Percentiles rank a stretch among this genome's conserved stretches.
These are phyloP conservation scores for Petasospora fabianii DNA, from an alignment of 1,139 yeast species.

Conservation along the genomic window DNA sequence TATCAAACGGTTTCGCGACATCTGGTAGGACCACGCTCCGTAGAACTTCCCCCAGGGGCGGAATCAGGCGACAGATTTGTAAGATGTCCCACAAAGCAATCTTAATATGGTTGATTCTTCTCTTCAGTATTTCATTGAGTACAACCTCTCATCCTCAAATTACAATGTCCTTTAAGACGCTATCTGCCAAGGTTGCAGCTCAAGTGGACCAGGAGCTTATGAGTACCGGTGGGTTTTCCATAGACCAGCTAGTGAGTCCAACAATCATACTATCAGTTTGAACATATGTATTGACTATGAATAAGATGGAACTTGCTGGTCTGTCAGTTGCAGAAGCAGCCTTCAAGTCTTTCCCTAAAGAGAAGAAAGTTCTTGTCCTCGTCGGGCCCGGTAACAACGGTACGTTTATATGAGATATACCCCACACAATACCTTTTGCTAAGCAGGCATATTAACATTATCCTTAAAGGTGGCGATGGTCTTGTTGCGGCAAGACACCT, in stretches of 20 bases:
- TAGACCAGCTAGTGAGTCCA: constrained; percentile 65
- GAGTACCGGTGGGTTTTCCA: constrained; percentile 77
- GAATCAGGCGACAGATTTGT: too few relatives aligned
- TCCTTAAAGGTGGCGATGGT: constrained; percentile 68
- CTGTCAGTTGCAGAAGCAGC: constrained; percentile 89
- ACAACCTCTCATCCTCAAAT: too few relatives aligned
- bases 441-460: neutral
- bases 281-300: constrained; percentile 2
- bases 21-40: too few relatives aligned
- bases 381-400: constrained; percentile 96
- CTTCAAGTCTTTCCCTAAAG: constrained; percentile 55
- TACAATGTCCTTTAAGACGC: constrained; percentile 34
- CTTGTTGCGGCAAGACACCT: constrained; percentile 92
- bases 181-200: constrained; percentile 70
- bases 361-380: constrained; percentile 55
- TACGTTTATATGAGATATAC: neutral
- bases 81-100: too few relatives aligned
- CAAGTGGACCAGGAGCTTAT: constrained; percentile 80
- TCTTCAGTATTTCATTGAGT: too few relatives aligned
- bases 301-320: constrained; percentile 89
- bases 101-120: too few relatives aligned
- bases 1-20: too few relatives aligned
- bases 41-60: too few relatives aligned
- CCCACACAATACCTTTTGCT: neutral
- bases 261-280: neutral